phyloP scores from a whole-genome alignment of 2,329 filamentous ascomycete genomes.

The Tetracladium maxilliforme region DNA sequence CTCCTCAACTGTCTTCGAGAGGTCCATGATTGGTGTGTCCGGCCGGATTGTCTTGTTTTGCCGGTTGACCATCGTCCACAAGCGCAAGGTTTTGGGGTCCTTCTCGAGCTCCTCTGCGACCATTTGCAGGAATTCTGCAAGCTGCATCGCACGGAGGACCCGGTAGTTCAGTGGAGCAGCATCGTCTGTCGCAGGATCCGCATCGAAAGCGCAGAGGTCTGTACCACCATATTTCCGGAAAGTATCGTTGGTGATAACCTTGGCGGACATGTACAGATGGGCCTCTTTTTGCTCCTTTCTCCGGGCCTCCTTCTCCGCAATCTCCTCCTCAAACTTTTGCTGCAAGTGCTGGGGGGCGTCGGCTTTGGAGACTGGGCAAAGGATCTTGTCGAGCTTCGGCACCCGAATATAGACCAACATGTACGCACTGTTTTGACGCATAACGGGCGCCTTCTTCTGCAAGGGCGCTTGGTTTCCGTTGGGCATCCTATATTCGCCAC shows the following conservation, averaged over 20 bases:
- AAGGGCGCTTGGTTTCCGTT: conserved; percentile 21
- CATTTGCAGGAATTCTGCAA: conserved; percentile 57
- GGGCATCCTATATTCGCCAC: conserved; percentile 57
- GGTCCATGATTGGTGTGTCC: conserved; percentile 71
- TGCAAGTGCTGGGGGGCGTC: conserved; percentile 75
- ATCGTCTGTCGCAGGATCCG: conserved; percentile 36
- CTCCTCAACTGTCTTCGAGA: conserved; percentile 66
- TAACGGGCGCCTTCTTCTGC: conserved; percentile 40
- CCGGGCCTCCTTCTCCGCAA: conserved; percentile 56
- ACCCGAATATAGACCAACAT: conserved; percentile 98
- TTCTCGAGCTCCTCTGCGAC: conserved; percentile 57
- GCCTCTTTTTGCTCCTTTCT: conserved; percentile 87
- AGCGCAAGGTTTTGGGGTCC: conserved; percentile 56
- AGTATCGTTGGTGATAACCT: conserved; percentile 67
- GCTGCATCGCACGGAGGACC: conserved; percentile 57
- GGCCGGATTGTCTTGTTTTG: conserved; percentile 95
- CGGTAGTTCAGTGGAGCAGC: conserved; percentile 61
- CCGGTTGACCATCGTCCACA: conserved; percentile 97
- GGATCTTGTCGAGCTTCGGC: conserved; percentile 66
- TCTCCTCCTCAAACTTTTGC: conserved; percentile 68
- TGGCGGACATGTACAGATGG: conserved; percentile 79
- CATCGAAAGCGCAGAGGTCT: conserved; percentile 61
- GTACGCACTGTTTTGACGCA: conserved; percentile 75
- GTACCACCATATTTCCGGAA: conserved; percentile 74
- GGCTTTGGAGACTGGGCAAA: conserved; percentile 59